Evolutionary conservation across 2,329 filamentous ascomycete genomes (phyloP).

Genomic region (Rosellinia necatrix): DNA sequence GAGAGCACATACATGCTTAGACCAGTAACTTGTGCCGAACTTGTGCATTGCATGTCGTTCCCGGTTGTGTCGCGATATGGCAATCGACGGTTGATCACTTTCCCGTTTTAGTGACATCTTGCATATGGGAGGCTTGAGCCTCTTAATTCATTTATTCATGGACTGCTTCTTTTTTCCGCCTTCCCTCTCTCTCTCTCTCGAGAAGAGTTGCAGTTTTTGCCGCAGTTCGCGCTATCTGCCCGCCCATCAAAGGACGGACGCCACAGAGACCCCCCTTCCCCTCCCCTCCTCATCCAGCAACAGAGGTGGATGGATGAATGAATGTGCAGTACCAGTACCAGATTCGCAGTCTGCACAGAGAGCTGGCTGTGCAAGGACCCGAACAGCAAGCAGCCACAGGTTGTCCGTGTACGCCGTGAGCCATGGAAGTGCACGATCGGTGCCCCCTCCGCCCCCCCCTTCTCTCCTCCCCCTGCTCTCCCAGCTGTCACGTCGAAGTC

Average conservation of each 20-base stretch:
- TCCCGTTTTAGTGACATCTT: neutral
- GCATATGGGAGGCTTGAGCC: conserved; percentile 7
- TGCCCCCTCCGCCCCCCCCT: too few species aligned
- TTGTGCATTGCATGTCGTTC: too few species aligned
- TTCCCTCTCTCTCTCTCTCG: neutral
- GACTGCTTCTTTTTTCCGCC: neutral
- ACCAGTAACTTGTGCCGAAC: too few species aligned
- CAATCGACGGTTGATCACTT: neutral
- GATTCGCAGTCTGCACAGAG: neutral
- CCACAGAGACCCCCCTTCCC: too few species aligned
- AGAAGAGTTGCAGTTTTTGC: neutral
- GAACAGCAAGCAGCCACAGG: neutral
- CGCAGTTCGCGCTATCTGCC: neutral
- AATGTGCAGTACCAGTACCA: too few species aligned
- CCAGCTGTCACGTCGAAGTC: neutral
- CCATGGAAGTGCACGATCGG: neutral
- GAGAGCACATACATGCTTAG: too few species aligned
- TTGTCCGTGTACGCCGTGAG: too few species aligned
- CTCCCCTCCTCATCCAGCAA: too few species aligned
- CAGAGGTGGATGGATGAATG: too few species aligned
- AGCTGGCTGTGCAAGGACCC: neutral
- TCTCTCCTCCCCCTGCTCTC: too few species aligned
- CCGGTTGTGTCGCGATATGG: conserved; percentile 1
- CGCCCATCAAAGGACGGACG: too few species aligned
- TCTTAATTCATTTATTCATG: too few species aligned